Conservation (phyloP, 192 early-diverging fungal genomes). For the Dissophora ornata region DNA sequence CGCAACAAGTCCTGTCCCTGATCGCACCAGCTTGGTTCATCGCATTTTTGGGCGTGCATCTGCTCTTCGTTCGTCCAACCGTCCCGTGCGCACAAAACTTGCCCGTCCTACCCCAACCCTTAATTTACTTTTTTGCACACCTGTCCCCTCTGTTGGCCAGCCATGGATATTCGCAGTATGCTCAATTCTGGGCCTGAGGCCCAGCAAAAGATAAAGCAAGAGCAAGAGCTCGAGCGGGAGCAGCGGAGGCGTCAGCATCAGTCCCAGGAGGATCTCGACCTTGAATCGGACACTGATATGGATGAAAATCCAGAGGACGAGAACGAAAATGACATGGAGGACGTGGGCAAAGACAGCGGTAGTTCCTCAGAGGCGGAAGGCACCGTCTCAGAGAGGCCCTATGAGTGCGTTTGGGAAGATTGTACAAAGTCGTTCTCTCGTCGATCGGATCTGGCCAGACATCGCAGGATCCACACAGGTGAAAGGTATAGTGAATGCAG, state of each 20-base stretch:
- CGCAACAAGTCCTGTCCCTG: too few species aligned
- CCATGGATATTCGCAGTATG: constrained; percentile 52
- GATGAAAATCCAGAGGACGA: constrained; percentile 24
- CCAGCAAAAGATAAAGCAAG: constrained; percentile 16
- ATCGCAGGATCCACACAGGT: constrained; percentile 78
- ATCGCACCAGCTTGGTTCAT: too few species aligned
- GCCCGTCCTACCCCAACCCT: not conserved
- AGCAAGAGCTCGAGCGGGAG: constrained; percentile 6
- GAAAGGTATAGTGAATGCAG: constrained; percentile 62
- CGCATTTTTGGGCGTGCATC: too few species aligned
- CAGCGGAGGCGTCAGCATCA: not conserved
- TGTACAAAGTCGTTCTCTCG: constrained; percentile 79
- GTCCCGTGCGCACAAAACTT: too few species aligned
- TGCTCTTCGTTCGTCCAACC: too few species aligned
- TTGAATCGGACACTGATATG: constrained; percentile 31
- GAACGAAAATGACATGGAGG: constrained; percentile 23
- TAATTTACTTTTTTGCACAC: not conserved
- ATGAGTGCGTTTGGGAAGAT: constrained; percentile 67
- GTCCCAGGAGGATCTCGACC: constrained; percentile 24
- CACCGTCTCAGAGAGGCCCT: constrained; percentile 56
- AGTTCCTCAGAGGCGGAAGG: constrained; percentile 51
- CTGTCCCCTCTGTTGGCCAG: too few species aligned
- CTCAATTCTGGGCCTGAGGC: constrained; percentile 53
- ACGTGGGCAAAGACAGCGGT: constrained; percentile 35
- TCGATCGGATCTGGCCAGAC: constrained; percentile 77